Conservation (phyloP, 2,329 filamentous ascomycete genomes). For the Harringtonia aguacate region DNA sequence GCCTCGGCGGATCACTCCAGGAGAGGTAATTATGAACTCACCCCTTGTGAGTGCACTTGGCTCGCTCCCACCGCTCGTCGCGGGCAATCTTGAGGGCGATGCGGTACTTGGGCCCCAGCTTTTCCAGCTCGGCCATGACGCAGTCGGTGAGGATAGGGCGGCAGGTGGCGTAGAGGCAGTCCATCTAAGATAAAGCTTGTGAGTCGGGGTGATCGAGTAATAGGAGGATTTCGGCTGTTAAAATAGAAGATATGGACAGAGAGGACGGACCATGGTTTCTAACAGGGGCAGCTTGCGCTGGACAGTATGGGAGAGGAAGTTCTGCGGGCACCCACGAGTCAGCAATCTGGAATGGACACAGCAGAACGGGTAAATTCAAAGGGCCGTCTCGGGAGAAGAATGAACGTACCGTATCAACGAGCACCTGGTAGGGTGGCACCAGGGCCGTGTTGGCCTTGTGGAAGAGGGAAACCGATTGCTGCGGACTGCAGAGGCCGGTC, state of each 20-base stretch:
- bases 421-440: slow-evolving; percentile 14
- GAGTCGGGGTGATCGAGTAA: background rate
- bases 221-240: too few relatives aligned
- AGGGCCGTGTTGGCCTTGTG: slow-evolving; percentile 15
- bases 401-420: slow-evolving; percentile 14
- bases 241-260: too few relatives aligned
- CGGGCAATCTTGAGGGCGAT: slow-evolving; percentile 77
- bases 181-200: slow-evolving; percentile 62
- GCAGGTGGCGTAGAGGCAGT: slow-evolving; percentile 85
- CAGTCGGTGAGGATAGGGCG: slow-evolving; percentile 77
- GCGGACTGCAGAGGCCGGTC: slow-evolving; percentile 7
- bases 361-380: too few relatives aligned
- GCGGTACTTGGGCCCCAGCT: slow-evolving; percentile 79
- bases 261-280: slow-evolving; percentile 61
- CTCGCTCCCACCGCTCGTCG: slow-evolving; percentile 77
- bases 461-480: slow-evolving; percentile 14
- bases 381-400: background rate
- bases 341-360: background rate
- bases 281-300: slow-evolving; percentile 78
- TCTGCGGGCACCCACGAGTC: slow-evolving; percentile 24
- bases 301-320: slow-evolving; percentile 84
- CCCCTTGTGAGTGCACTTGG: slow-evolving; percentile 86
- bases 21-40: slow-evolving; percentile 3
- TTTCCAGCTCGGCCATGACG: slow-evolving; percentile 73
- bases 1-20: too few relatives aligned